Evolutionary conservation across 345 rosid species (phyloP), one percentile per base, ranked within the genome.

Genomic region (Eucalyptus polybractea): DNA sequence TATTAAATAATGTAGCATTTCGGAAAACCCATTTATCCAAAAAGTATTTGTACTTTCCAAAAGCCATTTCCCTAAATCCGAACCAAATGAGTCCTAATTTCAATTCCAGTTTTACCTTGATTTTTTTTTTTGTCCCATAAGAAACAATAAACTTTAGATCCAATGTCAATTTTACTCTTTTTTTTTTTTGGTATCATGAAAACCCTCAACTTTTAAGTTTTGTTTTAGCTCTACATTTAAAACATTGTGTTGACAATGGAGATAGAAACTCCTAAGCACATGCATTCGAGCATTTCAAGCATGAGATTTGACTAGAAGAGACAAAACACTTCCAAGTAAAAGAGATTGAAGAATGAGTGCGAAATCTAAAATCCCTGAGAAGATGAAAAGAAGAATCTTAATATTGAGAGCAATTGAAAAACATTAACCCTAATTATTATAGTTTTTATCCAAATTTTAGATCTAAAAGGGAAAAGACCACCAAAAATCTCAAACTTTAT

Each of bases 401-500:
- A 9, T 22, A 9, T 21, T 22, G 5, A 5, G 27, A 56, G 29
- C 29, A 22, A 56, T 24, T 56, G 29, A 56, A 56, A 24, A 56
- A 56, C 25, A 24, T 56, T 24, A 56, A 22, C 29, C 29, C 12
- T 56, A 22, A 56, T 56, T 56, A 10, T 56, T 56, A 6, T 56
- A 56, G 62, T 56, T 56, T 56, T 56, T 24, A 56, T 56, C 62
- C 29, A 56, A 56, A 56, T 56, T 56, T 4, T 1, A 56, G 2
- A 53, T 53, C 5, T 2, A 4, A 50, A 50, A 51, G 4, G 8
- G 8, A 7, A 51, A 51, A 16, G 0, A 16, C 2, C 8, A 51
- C 8, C 0, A 51, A 50, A 51, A 51, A 50, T 6, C 4, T 1
- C 54, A 51, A 51, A 51, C 1, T 51, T 51, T 51, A 3, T 0